These are phyloP conservation scores for Xylaria polymorpha DNA, from an alignment of 2,329 filamentous ascomycete species.

Conservation along the genomic window DNA sequence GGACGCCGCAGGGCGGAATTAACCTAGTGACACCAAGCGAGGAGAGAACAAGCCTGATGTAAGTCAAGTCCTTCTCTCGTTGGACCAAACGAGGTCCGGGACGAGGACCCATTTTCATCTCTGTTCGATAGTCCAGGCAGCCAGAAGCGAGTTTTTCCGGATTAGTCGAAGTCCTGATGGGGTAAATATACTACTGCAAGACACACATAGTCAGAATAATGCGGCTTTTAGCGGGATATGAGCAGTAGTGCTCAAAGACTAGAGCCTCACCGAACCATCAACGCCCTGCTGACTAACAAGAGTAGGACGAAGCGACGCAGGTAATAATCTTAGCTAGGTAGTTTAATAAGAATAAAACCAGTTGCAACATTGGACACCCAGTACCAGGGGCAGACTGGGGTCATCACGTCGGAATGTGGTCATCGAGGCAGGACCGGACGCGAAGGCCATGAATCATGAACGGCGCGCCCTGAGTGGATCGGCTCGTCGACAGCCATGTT, in stretches of 20 bases:
- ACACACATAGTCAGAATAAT: conserved; percentile 7
- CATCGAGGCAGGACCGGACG: conserved; percentile 35
- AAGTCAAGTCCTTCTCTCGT: conserved; percentile 16
- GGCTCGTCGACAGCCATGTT: conserved; percentile 39
- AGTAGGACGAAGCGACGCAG: conserved; percentile 30
- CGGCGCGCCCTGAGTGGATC: conserved; percentile 5
- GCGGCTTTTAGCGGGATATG: conserved; percentile 19
- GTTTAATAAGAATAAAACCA: conserved; percentile 22
- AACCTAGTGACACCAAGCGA: conserved; percentile 28
- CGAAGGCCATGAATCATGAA: conserved; percentile 28
- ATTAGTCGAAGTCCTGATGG: conserved; percentile 20
- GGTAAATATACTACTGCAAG: conserved; percentile 20
- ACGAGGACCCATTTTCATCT: conserved; percentile 16
- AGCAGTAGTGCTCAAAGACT: conserved; percentile 31
- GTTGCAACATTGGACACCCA: conserved; percentile 36
- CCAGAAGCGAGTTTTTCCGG: conserved; percentile 5
- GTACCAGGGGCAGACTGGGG: conserved; percentile 33
- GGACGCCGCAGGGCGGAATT: conserved; percentile 27
- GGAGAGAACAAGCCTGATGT: conserved; percentile 20
- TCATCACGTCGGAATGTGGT: conserved; percentile 19
- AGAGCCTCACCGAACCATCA: conserved; percentile 33
- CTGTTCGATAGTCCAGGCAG: conserved; percentile 18
- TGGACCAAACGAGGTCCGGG: conserved; percentile 10
- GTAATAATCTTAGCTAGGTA: conserved; percentile 28
- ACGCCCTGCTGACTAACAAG: conserved; percentile 27